These are phyloP conservation scores for Atkinsonella texensis DNA, from an alignment of 2,329 filamentous ascomycete species.

Conservation along the genomic window DNA sequence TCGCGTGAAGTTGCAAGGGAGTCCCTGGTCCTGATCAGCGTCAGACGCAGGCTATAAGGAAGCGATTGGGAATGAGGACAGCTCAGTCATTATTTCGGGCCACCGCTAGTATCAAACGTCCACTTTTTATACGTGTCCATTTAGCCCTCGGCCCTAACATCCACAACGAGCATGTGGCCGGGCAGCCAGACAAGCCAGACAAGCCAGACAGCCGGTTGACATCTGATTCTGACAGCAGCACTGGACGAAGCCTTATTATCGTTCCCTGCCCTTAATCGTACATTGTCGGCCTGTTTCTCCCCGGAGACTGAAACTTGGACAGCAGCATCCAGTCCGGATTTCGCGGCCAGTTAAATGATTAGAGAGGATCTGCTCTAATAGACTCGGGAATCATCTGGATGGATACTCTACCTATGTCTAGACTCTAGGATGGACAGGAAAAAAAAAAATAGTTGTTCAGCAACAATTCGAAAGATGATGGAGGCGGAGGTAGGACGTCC, in stretches of 20 bases:
- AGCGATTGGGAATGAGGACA: not conserved
- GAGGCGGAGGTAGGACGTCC: too few species aligned
- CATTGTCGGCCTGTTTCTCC: not conserved
- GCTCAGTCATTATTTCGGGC: not conserved
- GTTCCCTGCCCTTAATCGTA: not conserved
- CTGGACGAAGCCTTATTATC: not conserved
- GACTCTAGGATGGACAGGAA: too few species aligned
- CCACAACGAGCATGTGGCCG: not conserved
- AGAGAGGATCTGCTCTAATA: too few species aligned
- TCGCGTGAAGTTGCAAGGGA: constrained; percentile 3
- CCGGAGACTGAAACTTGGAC: not conserved
- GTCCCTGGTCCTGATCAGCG: constrained; percentile 1
- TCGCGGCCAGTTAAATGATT: too few species aligned
- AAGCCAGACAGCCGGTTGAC: too few species aligned
- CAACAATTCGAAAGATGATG: too few species aligned
- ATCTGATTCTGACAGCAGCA: not conserved
- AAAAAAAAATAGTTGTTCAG: too few species aligned
- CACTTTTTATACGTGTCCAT: too few species aligned
- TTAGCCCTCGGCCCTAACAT: not conserved
- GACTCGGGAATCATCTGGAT: too few species aligned
- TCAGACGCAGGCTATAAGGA: not conserved
- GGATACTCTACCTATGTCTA: too few species aligned
- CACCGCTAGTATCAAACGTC: not conserved
- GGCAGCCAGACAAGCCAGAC: too few species aligned
- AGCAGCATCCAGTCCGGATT: too few species aligned